A percentile compares a stretch with the other conserved stretches of the same genome.
Evolutionary conservation across 169 alveolate species (phyloP).

Genomic region (Eimeria maxima): DNA sequence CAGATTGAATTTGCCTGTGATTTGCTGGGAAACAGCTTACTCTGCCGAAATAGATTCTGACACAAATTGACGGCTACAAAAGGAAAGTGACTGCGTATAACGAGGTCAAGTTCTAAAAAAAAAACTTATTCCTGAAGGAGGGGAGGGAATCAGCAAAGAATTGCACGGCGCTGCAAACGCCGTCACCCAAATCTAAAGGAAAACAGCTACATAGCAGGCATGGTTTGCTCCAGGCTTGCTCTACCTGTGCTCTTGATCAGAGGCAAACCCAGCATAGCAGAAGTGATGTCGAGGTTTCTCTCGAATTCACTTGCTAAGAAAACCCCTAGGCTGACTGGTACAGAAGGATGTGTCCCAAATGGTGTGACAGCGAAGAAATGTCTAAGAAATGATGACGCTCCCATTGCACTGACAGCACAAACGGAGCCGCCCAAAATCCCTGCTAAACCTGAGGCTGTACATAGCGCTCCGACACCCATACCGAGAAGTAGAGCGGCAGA

Average conservation of each 20-base stretch:
- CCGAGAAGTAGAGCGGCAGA: slow-evolving; percentile 26
- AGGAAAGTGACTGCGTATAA: neutral
- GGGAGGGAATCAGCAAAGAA: neutral
- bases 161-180: neutral
- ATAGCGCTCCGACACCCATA: slow-evolving; percentile 43
- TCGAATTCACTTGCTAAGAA: slow-evolving; percentile 51
- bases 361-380: slow-evolving; percentile 29
- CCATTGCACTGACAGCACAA: slow-evolving; percentile 58
- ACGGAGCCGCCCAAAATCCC: slow-evolving; percentile 8
- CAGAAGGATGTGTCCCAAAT: slow-evolving; percentile 11
- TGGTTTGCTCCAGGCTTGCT: neutral
- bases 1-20: neutral
- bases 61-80: neutral
- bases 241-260: neutral
- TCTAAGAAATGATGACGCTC: neutral
- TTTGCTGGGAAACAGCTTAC: neutral
- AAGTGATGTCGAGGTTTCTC: neutral
- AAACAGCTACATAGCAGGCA: neutral
- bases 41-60: neutral
- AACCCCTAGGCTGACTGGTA: slow-evolving; percentile 7
- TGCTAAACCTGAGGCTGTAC: slow-evolving; percentile 61
- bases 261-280: neutral
- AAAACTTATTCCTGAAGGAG: neutral
- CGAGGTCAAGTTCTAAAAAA: no score
- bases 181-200: neutral